Conservation (phyloP, 192 early-diverging fungal genomes). For the Coemansia sp. region DNA sequence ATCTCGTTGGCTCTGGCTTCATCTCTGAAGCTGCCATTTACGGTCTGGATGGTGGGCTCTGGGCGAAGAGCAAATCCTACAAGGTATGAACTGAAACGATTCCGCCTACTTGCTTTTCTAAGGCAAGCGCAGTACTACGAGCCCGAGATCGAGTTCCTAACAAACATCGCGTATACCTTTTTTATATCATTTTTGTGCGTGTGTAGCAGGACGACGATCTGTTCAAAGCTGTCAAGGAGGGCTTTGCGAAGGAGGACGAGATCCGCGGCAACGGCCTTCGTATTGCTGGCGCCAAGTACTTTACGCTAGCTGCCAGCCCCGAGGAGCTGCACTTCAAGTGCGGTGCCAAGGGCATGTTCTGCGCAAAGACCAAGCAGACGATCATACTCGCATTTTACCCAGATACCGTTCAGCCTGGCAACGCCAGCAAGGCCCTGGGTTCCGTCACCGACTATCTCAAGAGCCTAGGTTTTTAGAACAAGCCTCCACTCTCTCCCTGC, state of each 20-base stretch:
- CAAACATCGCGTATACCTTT: background rate
- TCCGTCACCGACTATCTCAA: constrained; percentile 80
- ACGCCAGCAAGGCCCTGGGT: constrained; percentile 76
- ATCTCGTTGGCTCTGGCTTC: constrained; percentile 75
- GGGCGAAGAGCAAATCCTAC: constrained; percentile 71
- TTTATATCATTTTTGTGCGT: background rate
- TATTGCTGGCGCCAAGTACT: constrained; percentile 70
- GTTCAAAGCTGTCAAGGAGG: constrained; percentile 33
- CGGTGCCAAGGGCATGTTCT: constrained; percentile 60
- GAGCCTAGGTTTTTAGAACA: constrained; percentile 57
- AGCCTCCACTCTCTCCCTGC: too few relatives aligned
- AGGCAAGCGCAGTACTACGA: background rate
- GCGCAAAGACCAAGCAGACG: constrained; percentile 80
- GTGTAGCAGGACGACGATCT: constrained; percentile 12
- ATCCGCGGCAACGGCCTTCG: constrained; percentile 69
- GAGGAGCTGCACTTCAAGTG: constrained; percentile 2
- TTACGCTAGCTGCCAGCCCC: constrained; percentile 70
- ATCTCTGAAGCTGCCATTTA: constrained; percentile 78
- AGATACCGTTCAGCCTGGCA: constrained; percentile 67
- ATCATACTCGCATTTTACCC: constrained; percentile 75
- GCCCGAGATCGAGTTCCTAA: background rate
- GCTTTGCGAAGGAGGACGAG: constrained; percentile 62
- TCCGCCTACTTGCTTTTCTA: background rate
- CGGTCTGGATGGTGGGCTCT: constrained; percentile 75
- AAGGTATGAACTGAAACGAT: constrained; percentile 27